Evolutionary conservation across 148 eudicot species (phyloP), one percentile per base, ranked within the genome.

Genomic region (Simmondsia chinensis): DNA sequence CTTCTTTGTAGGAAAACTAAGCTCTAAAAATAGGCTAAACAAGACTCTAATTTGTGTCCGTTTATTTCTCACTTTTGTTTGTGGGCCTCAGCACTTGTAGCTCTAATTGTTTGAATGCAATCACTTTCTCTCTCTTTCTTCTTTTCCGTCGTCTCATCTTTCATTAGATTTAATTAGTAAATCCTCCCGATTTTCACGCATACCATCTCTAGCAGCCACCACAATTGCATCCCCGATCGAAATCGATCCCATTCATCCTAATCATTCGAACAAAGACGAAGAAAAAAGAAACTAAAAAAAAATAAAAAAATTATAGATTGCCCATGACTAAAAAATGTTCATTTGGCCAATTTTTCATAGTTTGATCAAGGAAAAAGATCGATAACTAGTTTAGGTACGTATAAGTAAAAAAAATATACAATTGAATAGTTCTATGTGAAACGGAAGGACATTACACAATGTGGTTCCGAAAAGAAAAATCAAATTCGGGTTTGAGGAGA

Each of bases 1-100:
- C 69, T 56, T 18, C 3, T 38, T 56, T 56, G 7, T 14, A 43
- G 51, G 68, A 39, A 44, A 40, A 24, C 40, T 20, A 24, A 37
- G 39, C 10, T 56, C 62, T 38, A 50, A 64, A 56, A 43, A 50
- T 56, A 52, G 68, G 32, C n/a, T 18, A 34, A 12, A 22, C n/a
- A 20, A 31, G 12, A 48, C 20, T n/a, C 28, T 5, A 5, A 2
- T 36, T 34, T 45, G 45, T 46, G 29, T 46, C 44, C 60, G 60
- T 56, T 34, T 36, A 48, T 57, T 47, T 39, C 40, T 57, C 39
- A 26, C 33, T 48, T n/a, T n/a, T 14, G 55, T 42, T 59, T 60
- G 65, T 44, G 65, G 65, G 65, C 20, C 15, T 42, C 37, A 51
- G 38, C 20, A 42, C 16, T 60, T 51, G 57, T 60, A 60, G 44